Evolutionary conservation across 139 green algal genomes (phyloP).

Genomic region (Volvox africanus): DNA sequence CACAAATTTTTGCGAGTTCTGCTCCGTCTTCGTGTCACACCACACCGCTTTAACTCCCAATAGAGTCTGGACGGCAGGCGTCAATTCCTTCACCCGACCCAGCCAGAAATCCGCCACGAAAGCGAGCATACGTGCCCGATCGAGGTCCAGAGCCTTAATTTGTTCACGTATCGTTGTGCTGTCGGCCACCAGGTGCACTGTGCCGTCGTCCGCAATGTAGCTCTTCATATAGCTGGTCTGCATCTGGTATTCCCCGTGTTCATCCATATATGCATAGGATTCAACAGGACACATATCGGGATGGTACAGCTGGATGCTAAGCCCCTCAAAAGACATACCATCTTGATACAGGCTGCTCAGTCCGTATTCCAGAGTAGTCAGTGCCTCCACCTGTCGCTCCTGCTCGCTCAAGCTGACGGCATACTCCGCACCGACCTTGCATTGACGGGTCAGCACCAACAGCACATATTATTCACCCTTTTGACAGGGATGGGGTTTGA

Average conservation of each 20-base stretch:
- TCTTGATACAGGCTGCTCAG: conserved; percentile 44
- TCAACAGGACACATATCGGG: conserved; percentile 73
- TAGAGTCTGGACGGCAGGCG: conserved; percentile 69
- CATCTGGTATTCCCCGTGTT: conserved; percentile 68
- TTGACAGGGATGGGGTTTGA: too few species aligned
- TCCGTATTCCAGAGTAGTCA: conserved; percentile 59
- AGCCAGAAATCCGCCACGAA: conserved; percentile 80
- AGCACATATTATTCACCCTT: background rate
- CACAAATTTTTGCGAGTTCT: conserved; percentile 89
- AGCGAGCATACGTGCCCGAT: conserved; percentile 78
- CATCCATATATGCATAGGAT: conserved; percentile 62
- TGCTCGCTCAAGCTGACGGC: conserved; percentile 73
- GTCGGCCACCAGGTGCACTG: conserved; percentile 84
- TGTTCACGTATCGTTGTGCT: conserved; percentile 54
- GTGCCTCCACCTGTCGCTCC: conserved; percentile 77
- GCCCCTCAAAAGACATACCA: conserved; percentile 61
- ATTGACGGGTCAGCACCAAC: background rate
- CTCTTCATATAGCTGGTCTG: conserved; percentile 67
- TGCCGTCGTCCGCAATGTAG: conserved; percentile 82
- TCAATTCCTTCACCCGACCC: conserved; percentile 76
- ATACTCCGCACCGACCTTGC: conserved; percentile 78
- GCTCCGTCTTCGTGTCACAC: conserved; percentile 81
- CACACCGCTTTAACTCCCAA: conserved; percentile 87
- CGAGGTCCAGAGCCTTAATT: conserved; percentile 75
- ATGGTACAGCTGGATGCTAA: conserved; percentile 82